A percentile compares a stretch with the other conserved stretches of the same genome.
Conservation (phyloP, 805 yeast genomes). For the Saccharomycopsis schoenii region DNA sequence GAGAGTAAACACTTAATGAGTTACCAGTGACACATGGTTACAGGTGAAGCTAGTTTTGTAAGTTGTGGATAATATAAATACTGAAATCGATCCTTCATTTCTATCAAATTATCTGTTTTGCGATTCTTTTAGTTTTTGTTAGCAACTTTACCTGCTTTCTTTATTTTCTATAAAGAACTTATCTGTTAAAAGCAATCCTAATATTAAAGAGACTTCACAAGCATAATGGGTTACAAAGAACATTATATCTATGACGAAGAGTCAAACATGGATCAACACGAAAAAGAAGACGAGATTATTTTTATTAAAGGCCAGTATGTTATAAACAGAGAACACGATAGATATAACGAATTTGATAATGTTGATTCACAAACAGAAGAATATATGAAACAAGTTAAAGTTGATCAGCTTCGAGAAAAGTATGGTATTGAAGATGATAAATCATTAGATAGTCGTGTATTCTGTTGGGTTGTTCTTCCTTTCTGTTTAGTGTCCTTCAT, state of each 20-base stretch:
- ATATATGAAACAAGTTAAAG: conserved; percentile 6
- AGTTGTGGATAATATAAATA: not conserved
- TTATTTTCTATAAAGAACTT: too few relatives aligned
- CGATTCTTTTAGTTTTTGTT: too few relatives aligned
- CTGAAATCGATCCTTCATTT: not conserved
- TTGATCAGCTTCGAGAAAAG: conserved; percentile 2
- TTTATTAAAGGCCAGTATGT: conserved; percentile 17
- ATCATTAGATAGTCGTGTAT: conserved; percentile 6
- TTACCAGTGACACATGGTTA: too few relatives aligned
- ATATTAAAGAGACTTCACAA: too few relatives aligned
- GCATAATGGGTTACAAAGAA: not conserved
- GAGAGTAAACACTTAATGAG: too few relatives aligned
- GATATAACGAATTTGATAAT: conserved; percentile 9
- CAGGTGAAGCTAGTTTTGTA: too few relatives aligned
- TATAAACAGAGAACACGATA: conserved; percentile 10
- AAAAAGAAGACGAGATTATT: conserved; percentile 14
- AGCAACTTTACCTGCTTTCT: too few relatives aligned
- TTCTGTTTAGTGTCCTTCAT: conserved; percentile 17
- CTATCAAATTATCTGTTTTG: not conserved
- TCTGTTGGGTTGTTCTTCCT: conserved; percentile 14
- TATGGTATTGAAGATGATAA: conserved; percentile 7
- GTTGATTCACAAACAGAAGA: conserved; percentile 2
- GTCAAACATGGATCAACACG: not conserved
- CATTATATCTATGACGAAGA: not conserved
- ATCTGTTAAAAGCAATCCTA: too few relatives aligned